A percentile compares a stretch with the other conserved stretches of the same genome.
Conservation (phyloP, 306 rosid genomes). For the Lablab purpureus region DNA sequence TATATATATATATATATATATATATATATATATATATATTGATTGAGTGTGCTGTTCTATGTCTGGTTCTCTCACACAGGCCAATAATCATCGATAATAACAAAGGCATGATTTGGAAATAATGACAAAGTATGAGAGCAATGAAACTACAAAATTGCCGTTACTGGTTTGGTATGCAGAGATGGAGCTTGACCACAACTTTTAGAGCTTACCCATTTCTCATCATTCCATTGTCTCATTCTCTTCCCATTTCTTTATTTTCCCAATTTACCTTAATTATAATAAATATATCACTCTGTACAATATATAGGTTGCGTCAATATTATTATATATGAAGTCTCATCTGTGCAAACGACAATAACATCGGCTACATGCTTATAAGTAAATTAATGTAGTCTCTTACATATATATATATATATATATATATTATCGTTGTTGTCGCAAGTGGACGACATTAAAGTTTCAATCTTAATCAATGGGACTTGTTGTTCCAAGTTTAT, state of each 20-base stretch:
- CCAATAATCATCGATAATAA: slow-evolving; percentile 53
- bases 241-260: slow-evolving; percentile 19
- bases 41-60: slow-evolving; percentile 46
- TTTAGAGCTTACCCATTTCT: slow-evolving; percentile 43
- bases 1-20: not conserved
- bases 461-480: slow-evolving; percentile 48
- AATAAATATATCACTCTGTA: slow-evolving; percentile 12
- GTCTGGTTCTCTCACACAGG: slow-evolving; percentile 47
- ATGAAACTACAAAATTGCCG: slow-evolving; percentile 60
- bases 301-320: not conserved
- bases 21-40: slow-evolving; percentile 4
- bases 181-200: slow-evolving; percentile 41
- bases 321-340: slow-evolving; percentile 11
- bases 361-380: slow-evolving; percentile 50
- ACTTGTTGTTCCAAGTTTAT: slow-evolving; percentile 39
- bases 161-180: slow-evolving; percentile 36
- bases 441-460: slow-evolving; percentile 48
- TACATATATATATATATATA: not conserved
- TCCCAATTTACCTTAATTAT: slow-evolving; percentile 1
- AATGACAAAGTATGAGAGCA: slow-evolving; percentile 57
- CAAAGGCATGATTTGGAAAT: slow-evolving; percentile 58
- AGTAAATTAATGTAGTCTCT: slow-evolving; percentile 22
- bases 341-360: slow-evolving; percentile 48
- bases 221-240: slow-evolving; percentile 52
- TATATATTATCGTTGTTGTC: slow-evolving; percentile 25